These are phyloP conservation scores for Naumovozyma dairenensis DNA, from an alignment of 805 yeast species.

Conservation along the genomic window DNA sequence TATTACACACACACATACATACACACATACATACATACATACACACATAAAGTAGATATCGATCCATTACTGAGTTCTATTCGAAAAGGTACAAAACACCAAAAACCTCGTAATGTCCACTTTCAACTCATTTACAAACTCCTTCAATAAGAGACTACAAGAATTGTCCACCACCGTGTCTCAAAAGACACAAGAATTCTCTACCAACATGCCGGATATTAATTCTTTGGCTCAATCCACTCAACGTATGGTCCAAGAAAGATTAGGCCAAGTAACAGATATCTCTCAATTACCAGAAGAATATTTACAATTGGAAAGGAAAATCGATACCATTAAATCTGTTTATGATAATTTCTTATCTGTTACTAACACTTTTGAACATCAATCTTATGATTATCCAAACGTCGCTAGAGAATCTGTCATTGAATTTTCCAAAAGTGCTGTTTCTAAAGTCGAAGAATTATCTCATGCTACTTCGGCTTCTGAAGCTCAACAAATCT, in stretches of 20 bases:
- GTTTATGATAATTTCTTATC: constrained; percentile 51
- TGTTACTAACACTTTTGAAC: constrained; percentile 50
- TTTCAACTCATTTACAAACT: constrained; percentile 22
- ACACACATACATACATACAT: too few relatives aligned
- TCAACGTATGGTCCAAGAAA: constrained; percentile 67
- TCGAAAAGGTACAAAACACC: too few relatives aligned
- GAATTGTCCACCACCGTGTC: constrained; percentile 25
- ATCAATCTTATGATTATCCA: constrained; percentile 79
- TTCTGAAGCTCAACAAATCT: constrained; percentile 72
- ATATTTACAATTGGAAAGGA: constrained; percentile 62
- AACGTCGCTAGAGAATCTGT: constrained; percentile 64
- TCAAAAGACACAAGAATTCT: constrained; percentile 33
- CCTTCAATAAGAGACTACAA: constrained; percentile 23
- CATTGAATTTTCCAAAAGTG: constrained; percentile 56
- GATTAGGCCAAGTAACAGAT: constrained; percentile 69
- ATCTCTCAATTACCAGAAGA: constrained; percentile 79
- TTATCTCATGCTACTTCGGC: constrained; percentile 66
- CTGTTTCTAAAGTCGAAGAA: constrained; percentile 54
- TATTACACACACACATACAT: too few relatives aligned
- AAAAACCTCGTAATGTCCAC: constrained; percentile 14
- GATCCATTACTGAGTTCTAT: too few relatives aligned
- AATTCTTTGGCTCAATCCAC: constrained; percentile 80
- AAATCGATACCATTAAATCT: constrained; percentile 61
- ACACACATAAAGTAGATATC: too few relatives aligned
- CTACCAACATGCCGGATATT: constrained; percentile 46